These are phyloP conservation scores for Cichorium intybus DNA, from an alignment of 140 eudicot species.

Conservation along the genomic window DNA sequence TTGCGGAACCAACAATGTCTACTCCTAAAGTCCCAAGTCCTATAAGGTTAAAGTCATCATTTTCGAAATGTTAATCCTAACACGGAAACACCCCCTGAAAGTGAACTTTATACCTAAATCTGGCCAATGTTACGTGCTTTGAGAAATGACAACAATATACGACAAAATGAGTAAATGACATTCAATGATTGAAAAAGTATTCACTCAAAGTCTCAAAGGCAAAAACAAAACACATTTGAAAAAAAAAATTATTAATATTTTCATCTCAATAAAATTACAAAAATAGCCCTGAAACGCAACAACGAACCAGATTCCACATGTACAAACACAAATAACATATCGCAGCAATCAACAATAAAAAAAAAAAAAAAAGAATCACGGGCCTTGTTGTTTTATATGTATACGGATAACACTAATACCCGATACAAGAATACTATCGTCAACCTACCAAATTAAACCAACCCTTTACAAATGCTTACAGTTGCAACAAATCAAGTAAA, in stretches of 20 bases:
- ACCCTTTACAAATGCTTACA: conserved; percentile 13
- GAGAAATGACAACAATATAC: no score
- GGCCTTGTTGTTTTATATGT: not conserved
- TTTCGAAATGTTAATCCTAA: no score
- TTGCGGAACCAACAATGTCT: no score
- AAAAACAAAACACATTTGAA: not conserved
- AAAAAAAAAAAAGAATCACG: not conserved
- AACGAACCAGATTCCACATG: not conserved
- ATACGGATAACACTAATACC: conserved; percentile 5
- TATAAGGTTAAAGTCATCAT: no score
- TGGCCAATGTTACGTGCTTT: no score
- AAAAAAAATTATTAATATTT: not conserved
- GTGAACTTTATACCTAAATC: no score
- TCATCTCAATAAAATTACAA: not conserved
- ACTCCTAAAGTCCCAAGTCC: no score
- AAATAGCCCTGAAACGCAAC: not conserved
- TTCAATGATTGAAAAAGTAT: no score
- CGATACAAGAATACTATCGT: conserved; percentile 11
- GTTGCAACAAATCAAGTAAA: not conserved
- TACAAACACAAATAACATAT: not conserved
- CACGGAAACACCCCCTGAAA: no score
- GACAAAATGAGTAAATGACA: no score
- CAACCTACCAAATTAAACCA: conserved; percentile 14
- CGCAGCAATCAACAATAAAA: not conserved
- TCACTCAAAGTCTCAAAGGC: no score